These are phyloP conservation scores for Xylaria sp. DNA, from an alignment of 2,329 filamentous ascomycete species.

Conservation along the genomic window DNA sequence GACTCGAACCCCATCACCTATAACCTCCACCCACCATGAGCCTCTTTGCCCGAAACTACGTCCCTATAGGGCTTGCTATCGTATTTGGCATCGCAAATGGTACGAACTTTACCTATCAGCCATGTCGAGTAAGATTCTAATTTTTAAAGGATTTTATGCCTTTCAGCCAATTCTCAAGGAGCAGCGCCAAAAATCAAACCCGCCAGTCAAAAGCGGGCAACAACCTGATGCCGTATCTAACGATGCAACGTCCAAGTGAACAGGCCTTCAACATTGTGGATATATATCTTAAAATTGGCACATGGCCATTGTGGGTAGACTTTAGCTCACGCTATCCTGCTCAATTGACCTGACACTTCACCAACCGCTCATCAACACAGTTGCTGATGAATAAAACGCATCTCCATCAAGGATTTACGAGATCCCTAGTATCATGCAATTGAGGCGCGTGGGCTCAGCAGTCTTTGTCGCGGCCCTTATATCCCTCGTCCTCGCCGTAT, in stretches of 20 bases:
- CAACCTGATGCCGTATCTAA: slow-evolving; percentile 19
- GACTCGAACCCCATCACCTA: not conserved
- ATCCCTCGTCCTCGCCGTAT: not conserved
- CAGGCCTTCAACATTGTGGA: not conserved
- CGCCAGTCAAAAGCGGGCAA: slow-evolving; percentile 9
- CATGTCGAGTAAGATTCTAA: slow-evolving; percentile 10
- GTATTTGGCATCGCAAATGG: slow-evolving; percentile 50
- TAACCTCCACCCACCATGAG: slow-evolving; percentile 38
- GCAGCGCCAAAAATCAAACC: slow-evolving; percentile 33
- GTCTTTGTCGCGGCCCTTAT: not conserved
- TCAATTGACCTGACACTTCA: not conserved
- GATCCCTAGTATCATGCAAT: not conserved
- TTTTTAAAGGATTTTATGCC: slow-evolving; percentile 42
- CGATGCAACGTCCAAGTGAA: slow-evolving; percentile 24
- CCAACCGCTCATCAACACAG: not conserved
- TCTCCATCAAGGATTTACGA: not conserved
- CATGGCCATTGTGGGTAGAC: not conserved
- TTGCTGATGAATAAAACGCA: not conserved
- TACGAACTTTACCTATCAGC: slow-evolving; percentile 35
- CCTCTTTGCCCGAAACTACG: slow-evolving; percentile 41
- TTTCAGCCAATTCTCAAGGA: slow-evolving; percentile 43
- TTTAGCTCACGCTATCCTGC: not conserved
- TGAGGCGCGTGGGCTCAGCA: not conserved
- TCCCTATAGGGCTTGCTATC: slow-evolving; percentile 49
- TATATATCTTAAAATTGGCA: not conserved